Conservation (phyloP, 1,284 basidiomycete genomes). For the Sphagnurus paluster region DNA sequence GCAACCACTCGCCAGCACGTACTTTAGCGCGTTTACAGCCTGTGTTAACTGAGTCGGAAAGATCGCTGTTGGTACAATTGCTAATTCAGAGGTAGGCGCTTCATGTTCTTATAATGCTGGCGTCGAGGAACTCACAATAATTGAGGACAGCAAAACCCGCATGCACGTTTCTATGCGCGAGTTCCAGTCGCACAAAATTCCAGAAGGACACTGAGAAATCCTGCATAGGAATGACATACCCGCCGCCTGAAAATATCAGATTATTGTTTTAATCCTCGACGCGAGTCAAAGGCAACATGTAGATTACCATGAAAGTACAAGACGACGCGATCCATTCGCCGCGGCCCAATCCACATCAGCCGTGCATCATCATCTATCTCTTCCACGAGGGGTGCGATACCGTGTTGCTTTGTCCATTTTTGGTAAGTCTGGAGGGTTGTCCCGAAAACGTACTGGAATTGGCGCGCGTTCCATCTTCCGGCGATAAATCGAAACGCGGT, state of each 20-base stretch:
- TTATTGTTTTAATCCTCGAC: background rate
- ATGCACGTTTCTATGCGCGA: slow-evolving; percentile 18
- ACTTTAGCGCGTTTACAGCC: slow-evolving; percentile 22
- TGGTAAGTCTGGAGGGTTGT: slow-evolving; percentile 24
- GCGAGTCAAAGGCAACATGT: background rate
- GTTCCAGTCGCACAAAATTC: slow-evolving; percentile 22
- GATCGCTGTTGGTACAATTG: slow-evolving; percentile 24
- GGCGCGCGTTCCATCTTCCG: slow-evolving; percentile 4
- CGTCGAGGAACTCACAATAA: slow-evolving; percentile 23
- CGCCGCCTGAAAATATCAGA: slow-evolving; percentile 26
- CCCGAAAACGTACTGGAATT: slow-evolving; percentile 25
- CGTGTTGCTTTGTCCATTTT: slow-evolving; percentile 24
- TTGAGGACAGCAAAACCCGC: slow-evolving; percentile 26
- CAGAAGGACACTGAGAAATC: slow-evolving; percentile 23
- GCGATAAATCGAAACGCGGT: slow-evolving; percentile 16
- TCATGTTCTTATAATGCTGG: no score
- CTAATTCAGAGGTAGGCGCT: no score
- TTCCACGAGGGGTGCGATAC: slow-evolving; percentile 25
- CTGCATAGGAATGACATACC: slow-evolving; percentile 22
- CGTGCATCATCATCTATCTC: slow-evolving; percentile 18
- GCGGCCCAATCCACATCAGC: slow-evolving; percentile 22
- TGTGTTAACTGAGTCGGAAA: slow-evolving; percentile 28
- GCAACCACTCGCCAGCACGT: slow-evolving; percentile 22
- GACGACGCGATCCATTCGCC: slow-evolving; percentile 27
- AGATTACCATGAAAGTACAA: slow-evolving; percentile 32